These are phyloP conservation scores for Lentinula lateritia DNA, from an alignment of 768 basidiomycete species.

Conservation along the genomic window DNA sequence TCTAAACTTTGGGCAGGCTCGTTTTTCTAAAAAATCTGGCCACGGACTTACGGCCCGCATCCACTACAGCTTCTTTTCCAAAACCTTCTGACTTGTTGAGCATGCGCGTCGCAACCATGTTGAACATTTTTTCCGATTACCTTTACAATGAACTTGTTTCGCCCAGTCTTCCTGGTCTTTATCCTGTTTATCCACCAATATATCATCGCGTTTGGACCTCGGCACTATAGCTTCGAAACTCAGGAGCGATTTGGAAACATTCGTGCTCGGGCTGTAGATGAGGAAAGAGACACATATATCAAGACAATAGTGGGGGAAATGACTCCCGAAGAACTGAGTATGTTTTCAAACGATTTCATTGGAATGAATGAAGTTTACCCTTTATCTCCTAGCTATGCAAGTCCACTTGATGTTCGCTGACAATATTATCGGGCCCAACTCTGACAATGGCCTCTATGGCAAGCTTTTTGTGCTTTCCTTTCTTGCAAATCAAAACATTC, in stretches of 20 bases:
- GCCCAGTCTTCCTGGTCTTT: background rate
- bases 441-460: conserved; percentile 8
- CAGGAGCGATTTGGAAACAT: background rate
- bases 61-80: no score
- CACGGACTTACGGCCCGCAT: no score
- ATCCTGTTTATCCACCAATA: background rate
- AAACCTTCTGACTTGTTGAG: no score
- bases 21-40: no score
- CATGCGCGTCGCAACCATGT: no score
- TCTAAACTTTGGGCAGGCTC: no score
- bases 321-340: conserved; percentile 9
- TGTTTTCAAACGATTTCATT: background rate
- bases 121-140: no score
- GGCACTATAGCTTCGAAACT: background rate
- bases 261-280: background rate
- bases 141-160: background rate
- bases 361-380: background rate
- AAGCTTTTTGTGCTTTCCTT: background rate
- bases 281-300: conserved; percentile 8
- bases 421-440: conserved; percentile 11
- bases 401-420: conserved; percentile 12
- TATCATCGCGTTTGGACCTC: background rate
- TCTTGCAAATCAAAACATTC: background rate
- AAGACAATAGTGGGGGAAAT: conserved; percentile 4
- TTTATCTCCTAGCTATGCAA: conserved; percentile 7